These are phyloP conservation scores for Fusarium sp. DNA, from an alignment of 2,329 filamentous ascomycete genomes.

Conservation along the genomic window DNA sequence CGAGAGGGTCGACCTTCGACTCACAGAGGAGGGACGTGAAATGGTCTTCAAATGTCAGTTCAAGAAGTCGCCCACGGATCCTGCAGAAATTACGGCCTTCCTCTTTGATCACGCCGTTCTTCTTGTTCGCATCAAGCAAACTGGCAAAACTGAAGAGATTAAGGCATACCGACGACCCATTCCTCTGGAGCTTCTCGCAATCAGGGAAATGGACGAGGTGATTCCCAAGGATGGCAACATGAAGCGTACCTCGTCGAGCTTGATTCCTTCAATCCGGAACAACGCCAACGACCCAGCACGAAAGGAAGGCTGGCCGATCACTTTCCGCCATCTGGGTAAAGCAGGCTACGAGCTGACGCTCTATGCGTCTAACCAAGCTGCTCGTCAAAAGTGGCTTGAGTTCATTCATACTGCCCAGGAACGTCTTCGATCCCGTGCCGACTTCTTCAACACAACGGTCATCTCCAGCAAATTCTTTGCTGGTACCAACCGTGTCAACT, in stretches of 20 bases:
- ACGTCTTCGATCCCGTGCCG: conserved; percentile 83
- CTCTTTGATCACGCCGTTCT: conserved; percentile 96
- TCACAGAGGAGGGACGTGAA: conserved; percentile 92
- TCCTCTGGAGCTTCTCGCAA: conserved; percentile 89
- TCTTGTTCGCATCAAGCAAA: conserved; percentile 88
- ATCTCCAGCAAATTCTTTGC: conserved; percentile 70
- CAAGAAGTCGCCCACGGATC: conserved; percentile 91
- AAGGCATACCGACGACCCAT: conserved; percentile 96
- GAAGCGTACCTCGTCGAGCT: conserved; percentile 87
- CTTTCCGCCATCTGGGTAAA: conserved; percentile 94
- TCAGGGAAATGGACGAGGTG: conserved; percentile 96
- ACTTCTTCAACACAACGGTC: conserved; percentile 83
- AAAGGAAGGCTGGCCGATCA: conserved; percentile 88
- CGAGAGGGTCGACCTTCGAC: conserved; percentile 90
- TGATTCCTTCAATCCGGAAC: conserved; percentile 68
- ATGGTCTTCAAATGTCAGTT: conserved; percentile 93
- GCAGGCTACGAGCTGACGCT: conserved; percentile 93
- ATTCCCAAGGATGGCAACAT: conserved; percentile 81
- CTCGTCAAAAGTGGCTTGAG: conserved; percentile 96
- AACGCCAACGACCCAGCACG: conserved; percentile 65
- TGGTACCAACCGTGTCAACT: conserved; percentile 85
- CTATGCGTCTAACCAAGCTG: conserved; percentile 84
- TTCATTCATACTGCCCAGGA: conserved; percentile 92
- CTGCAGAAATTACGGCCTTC: conserved; percentile 90
- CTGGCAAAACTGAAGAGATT: conserved; percentile 92